Conservation (phyloP, 495 filamentous ascomycete species). For the Penicillium crystallinum region DNA sequence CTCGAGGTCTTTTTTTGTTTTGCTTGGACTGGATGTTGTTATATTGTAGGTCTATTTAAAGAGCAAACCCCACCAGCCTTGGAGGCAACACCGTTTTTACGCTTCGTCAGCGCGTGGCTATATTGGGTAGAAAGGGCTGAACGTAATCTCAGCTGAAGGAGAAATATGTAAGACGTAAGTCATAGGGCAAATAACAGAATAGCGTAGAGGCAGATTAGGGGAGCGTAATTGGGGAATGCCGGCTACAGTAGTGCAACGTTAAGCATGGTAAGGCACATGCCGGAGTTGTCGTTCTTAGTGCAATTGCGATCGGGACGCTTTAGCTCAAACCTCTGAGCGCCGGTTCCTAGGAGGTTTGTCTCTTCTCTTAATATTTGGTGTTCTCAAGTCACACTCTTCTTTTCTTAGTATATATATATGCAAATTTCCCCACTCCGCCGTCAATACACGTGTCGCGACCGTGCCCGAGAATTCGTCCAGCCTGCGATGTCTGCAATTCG, state of each 20-base stretch:
- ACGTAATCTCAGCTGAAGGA: neutral
- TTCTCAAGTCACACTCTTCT: neutral
- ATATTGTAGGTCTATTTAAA: slow-evolving; percentile 19
- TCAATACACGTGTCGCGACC: slow-evolving; percentile 11
- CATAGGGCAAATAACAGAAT: neutral
- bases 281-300: slow-evolving; percentile 1
- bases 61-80: slow-evolving; percentile 9
- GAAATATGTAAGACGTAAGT: neutral
- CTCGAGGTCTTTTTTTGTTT: neutral
- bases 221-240: neutral
- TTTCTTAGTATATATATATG: neutral
- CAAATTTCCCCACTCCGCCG: neutral
- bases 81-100: slow-evolving; percentile 16
- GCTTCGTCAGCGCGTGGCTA: slow-evolving; percentile 17
- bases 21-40: too few species aligned
- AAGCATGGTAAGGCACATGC: neutral
- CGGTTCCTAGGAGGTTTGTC: neutral
- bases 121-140: neutral
- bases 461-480: slow-evolving; percentile 9
- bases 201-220: neutral
- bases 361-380: neutral
- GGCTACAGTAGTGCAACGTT: neutral
- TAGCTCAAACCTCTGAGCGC: neutral
- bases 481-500: slow-evolving; percentile 43
- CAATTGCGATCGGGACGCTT: slow-evolving; percentile 4